phyloP scores from a whole-genome alignment of 2,329 filamentous ascomycete genomes.

The Neocatenulostroma microsporum region DNA sequence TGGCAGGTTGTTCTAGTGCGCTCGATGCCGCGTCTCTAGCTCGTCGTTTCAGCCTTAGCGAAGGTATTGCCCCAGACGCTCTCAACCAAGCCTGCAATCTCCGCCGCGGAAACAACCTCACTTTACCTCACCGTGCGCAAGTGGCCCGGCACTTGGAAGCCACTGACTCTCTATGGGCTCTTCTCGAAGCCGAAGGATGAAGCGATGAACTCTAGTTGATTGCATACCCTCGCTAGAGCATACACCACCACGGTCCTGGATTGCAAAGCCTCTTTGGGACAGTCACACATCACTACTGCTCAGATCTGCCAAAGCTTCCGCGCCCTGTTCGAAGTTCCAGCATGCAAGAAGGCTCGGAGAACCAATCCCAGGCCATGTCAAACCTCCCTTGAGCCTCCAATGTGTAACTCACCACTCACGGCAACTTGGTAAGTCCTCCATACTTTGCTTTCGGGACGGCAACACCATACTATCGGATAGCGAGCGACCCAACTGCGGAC shows the following conservation, averaged over 20 bases:
- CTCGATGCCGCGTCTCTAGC: background rate
- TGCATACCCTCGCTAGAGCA: no score
- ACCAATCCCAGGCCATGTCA: constrained; percentile 1
- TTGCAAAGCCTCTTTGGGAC: no score
- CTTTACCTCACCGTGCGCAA: constrained; percentile 1
- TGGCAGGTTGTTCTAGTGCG: constrained; percentile 2
- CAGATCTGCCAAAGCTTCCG: no score
- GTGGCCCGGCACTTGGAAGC: background rate
- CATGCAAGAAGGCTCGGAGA: no score
- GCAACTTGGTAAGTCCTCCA: constrained; percentile 2
- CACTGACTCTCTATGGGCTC: background rate
- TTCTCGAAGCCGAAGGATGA: background rate
- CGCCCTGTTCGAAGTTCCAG: no score
- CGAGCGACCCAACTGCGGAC: no score
- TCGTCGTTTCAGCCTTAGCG: constrained; percentile 3
- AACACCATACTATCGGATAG: no score
- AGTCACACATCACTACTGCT: no score
- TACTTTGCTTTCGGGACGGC: background rate
- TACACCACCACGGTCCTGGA: no score
- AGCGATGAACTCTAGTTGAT: no score
- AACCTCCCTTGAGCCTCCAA: background rate
- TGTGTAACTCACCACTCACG: background rate
- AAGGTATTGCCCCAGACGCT: no score
- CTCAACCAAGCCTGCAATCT: background rate
- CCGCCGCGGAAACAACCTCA: no score